These are phyloP conservation scores for Phialophora tarda DNA, from an alignment of 2,329 filamentous ascomycete genomes.

Conservation along the genomic window DNA sequence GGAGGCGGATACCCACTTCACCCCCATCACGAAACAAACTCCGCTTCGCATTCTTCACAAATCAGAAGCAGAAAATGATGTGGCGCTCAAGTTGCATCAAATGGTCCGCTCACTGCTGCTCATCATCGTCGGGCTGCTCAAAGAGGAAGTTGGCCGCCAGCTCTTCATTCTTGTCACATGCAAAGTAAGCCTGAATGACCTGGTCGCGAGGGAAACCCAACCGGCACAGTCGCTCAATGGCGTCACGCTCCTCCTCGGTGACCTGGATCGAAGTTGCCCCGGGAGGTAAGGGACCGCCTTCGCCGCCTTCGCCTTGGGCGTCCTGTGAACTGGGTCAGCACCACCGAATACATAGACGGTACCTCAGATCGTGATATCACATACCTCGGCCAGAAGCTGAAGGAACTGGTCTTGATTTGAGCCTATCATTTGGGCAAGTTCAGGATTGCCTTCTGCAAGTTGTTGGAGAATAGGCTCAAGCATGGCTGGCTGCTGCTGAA, in stretches of 20 bases:
- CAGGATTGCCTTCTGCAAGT: slow-evolving; percentile 91
- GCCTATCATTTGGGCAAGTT: slow-evolving; percentile 89
- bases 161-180: slow-evolving; percentile 99
- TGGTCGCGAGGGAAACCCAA: slow-evolving; percentile 91
- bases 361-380: background rate
- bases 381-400: slow-evolving; percentile 76
- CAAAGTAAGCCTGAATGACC: slow-evolving; percentile 98
- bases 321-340: slow-evolving; percentile 52
- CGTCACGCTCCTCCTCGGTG: slow-evolving; percentile 94
- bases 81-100: slow-evolving; percentile 9
- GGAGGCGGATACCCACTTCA: background rate
- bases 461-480: slow-evolving; percentile 97
- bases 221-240: slow-evolving; percentile 93
- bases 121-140: slow-evolving; percentile 84
- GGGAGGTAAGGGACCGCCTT: slow-evolving; percentile 71
- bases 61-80: slow-evolving; percentile 1
- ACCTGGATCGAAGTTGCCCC: slow-evolving; percentile 89
- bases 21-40: background rate
- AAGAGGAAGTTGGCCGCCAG: slow-evolving; percentile 97
- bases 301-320: slow-evolving; percentile 47
- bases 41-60: background rate
- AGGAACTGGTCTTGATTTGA: slow-evolving; percentile 93
- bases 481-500: slow-evolving; percentile 98
- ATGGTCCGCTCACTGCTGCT: slow-evolving; percentile 26
- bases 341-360: background rate